phyloP scores from a whole-genome alignment of 352 stramenopile genomes.

The Pythium scleroteichum region DNA sequence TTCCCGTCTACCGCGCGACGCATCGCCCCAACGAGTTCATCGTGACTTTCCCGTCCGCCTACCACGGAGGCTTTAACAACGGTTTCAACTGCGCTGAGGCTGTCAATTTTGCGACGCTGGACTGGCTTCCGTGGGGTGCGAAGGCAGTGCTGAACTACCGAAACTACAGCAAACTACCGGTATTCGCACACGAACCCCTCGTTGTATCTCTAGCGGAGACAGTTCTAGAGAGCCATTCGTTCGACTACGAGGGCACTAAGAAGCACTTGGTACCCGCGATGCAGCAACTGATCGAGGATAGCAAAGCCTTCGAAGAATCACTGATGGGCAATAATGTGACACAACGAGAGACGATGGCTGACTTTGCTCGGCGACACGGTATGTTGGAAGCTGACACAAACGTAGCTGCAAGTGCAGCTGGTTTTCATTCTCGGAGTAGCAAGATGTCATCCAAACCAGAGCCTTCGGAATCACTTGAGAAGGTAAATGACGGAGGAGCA shows the following conservation, averaged over 20 bases:
- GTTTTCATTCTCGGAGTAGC: slow-evolving; percentile 19
- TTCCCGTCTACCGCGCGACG: slow-evolving; percentile 94
- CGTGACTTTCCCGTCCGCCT: slow-evolving; percentile 98
- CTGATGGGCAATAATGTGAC: slow-evolving; percentile 35
- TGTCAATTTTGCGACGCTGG: slow-evolving; percentile 89
- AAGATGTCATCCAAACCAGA: slow-evolving; percentile 26
- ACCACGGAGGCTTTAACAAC: slow-evolving; percentile 98
- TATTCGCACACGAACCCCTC: slow-evolving; percentile 87
- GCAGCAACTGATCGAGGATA: slow-evolving; percentile 58
- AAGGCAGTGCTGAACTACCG: slow-evolving; percentile 76
- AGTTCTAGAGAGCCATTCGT: slow-evolving; percentile 52
- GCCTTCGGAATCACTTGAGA: slow-evolving; percentile 9
- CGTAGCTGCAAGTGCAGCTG: not conserved
- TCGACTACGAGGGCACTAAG: slow-evolving; percentile 49
- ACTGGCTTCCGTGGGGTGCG: slow-evolving; percentile 86
- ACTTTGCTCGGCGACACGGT: slow-evolving; percentile 38
- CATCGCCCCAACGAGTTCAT: slow-evolving; percentile 98
- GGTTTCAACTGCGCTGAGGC: slow-evolving; percentile 94
- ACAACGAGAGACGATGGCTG: slow-evolving; percentile 53
- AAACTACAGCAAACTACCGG: slow-evolving; percentile 75
- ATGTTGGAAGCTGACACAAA: slow-evolving; percentile 28
- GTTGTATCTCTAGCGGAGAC: slow-evolving; percentile 77
- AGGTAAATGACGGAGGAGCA: slow-evolving; percentile 6
- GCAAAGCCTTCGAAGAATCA: slow-evolving; percentile 47
- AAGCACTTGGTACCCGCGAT: slow-evolving; percentile 65